Base-by-base conservation (phyloP, 768 basidiomycete genomes). In the Chlorophyllum brunneum region DNA sequence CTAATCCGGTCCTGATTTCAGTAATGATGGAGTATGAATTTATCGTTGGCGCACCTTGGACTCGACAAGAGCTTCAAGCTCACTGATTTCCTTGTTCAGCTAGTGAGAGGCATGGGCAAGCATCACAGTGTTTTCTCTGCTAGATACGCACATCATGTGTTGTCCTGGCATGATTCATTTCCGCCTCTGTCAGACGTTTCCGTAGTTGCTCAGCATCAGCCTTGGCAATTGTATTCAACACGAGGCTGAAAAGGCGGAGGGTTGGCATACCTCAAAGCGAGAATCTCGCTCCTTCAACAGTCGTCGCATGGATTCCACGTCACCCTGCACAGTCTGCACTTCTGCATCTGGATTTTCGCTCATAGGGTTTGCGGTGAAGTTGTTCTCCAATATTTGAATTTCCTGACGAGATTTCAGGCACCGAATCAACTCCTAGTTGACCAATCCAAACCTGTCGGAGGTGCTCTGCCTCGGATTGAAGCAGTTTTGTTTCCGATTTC, bases 31-130 rank as follows among this genome's bases (percentile, higher is more conserved):
- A 26, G 23, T 16, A 23, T 13, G 6, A n/a, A 29, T 13, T n/a
- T n/a, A n/a, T n/a, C n/a, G 5, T 45, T 11, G 37, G 22, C 67
- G 51, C 55, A 91, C 92, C 82, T 97, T 98, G 48, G 90, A 80
- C 65, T 99, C 95, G n/a, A 98, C 85, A 36, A 99, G 75, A 33
- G 86, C 79, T 67, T 98, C 95, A 16, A 98, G 77, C 64, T 98
- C 94, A 48, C 85, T 82, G 45, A 98, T 88, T 70, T 98, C 93
- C 61, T 92, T 89, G 68, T 91, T 87, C 54, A 94, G 78, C 91
- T 95, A 58, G 18, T n/a, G n/a, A n/a, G 36, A 56, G 20, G 44
- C 30, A 15, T 56, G 38, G n/a, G n/a, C n/a, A n/a, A n/a, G 53
- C 41, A 48, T n/a, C 22, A 23, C 10, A 31, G 16, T 5, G 16